These are phyloP conservation scores for Hymenoscyphus albidus DNA, from an alignment of 2,329 filamentous ascomycete genomes.

Conservation along the genomic window DNA sequence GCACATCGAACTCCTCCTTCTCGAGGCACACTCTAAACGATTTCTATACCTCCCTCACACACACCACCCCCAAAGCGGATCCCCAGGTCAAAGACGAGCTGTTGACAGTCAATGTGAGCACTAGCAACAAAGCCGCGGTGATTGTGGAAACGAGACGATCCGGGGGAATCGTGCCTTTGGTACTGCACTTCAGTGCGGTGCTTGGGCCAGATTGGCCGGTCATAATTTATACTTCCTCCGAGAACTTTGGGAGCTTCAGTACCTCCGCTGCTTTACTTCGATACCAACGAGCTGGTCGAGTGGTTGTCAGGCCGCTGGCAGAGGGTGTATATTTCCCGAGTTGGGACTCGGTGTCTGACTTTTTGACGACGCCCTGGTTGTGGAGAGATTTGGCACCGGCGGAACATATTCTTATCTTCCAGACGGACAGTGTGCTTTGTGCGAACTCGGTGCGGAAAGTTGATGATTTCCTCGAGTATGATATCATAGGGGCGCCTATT, in stretches of 20 bases:
- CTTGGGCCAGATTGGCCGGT: constrained; percentile 44
- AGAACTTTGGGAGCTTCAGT: constrained; percentile 31
- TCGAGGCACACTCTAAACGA: constrained; percentile 4
- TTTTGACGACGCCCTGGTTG: constrained; percentile 34
- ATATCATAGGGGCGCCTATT: constrained; percentile 39
- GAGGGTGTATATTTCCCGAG: constrained; percentile 36
- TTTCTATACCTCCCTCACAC: constrained; percentile 9
- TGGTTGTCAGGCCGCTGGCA: constrained; percentile 40
- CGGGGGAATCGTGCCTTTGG: constrained; percentile 35
- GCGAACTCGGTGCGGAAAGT: constrained; percentile 38
- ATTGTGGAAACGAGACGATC: constrained; percentile 39
- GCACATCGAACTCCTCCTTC: constrained; percentile 8
- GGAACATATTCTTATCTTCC: constrained; percentile 51
- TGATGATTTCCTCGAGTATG: constrained; percentile 20
- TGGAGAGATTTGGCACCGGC: constrained; percentile 48
- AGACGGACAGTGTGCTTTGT: constrained; percentile 52
- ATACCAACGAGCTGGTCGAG: constrained; percentile 32
- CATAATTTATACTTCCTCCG: constrained; percentile 39
- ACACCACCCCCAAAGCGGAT: constrained; percentile 2
- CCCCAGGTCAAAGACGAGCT: constrained; percentile 4
- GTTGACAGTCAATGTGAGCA: constrained; percentile 24
- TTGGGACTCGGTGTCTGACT: constrained; percentile 37
- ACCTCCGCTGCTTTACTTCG: constrained; percentile 38
- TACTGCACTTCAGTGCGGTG: constrained; percentile 39
- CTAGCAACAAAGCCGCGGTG: constrained; percentile 35